phyloP scores from a whole-genome alignment of 2,329 filamentous ascomycete genomes.

The Aspergillaceae sp. region DNA sequence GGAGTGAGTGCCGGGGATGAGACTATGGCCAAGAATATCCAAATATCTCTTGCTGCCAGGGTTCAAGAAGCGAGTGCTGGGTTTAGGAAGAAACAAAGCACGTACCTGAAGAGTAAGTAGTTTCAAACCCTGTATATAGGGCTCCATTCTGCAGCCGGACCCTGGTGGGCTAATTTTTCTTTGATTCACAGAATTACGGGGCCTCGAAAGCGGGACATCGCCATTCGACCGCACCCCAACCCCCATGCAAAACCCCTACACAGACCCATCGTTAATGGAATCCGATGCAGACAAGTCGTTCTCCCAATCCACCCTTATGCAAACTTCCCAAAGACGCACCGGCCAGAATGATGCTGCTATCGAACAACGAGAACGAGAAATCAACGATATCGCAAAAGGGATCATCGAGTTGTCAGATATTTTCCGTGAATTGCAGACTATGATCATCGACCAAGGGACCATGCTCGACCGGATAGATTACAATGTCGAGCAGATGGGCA shows the following conservation, averaged over 20 bases:
- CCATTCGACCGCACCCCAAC: slow-evolving; percentile 44
- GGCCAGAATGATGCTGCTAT: slow-evolving; percentile 72
- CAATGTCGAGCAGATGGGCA: slow-evolving; percentile 92
- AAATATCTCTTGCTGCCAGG: slow-evolving; percentile 76
- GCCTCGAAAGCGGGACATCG: slow-evolving; percentile 55
- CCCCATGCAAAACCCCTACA: slow-evolving; percentile 55
- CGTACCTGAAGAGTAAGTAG: slow-evolving; percentile 77
- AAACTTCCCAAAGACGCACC: slow-evolving; percentile 51
- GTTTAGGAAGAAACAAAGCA: slow-evolving; percentile 96
- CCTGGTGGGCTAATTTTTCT: too few relatives aligned
- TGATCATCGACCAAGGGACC: slow-evolving; percentile 89
- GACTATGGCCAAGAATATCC: slow-evolving; percentile 92
- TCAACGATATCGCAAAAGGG: slow-evolving; percentile 94
- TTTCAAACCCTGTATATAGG: not conserved
- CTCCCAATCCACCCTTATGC: slow-evolving; percentile 79
- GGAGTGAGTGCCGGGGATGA: slow-evolving; percentile 75
- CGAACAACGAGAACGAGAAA: slow-evolving; percentile 86
- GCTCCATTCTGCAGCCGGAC: not conserved
- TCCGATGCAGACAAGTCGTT: slow-evolving; percentile 89
- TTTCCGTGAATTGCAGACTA: slow-evolving; percentile 89
- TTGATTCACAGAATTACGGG: slow-evolving; percentile 55
- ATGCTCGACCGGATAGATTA: slow-evolving; percentile 95
- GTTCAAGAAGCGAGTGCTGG: slow-evolving; percentile 86
- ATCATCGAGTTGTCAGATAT: slow-evolving; percentile 96
- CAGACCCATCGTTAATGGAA: slow-evolving; percentile 81